A percentile compares a stretch with the other conserved stretches of the same genome.
Conservation (phyloP, 176 grass and related monocot species). For the Oryza punctata region DNA sequence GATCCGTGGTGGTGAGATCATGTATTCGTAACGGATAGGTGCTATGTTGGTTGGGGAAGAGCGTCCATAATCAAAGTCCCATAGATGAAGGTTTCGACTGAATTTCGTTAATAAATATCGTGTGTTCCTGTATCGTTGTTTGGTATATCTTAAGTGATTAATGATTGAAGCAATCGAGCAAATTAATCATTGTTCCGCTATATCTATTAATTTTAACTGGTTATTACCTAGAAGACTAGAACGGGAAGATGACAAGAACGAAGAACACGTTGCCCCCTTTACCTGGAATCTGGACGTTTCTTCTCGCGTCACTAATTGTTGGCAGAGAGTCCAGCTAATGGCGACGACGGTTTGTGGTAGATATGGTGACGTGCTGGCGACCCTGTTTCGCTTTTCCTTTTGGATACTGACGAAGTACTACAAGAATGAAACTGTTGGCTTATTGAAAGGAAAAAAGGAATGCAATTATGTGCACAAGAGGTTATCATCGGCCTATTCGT, state of each 20-base stretch:
- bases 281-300: neutral
- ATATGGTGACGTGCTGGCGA: neutral
- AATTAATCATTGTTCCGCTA: too few species aligned
- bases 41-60: too few species aligned
- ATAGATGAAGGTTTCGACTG: too few species aligned
- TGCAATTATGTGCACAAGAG: neutral
- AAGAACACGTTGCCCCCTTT: constrained; percentile 22
- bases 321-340: constrained; percentile 3
- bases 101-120: too few species aligned
- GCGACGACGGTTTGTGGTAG: neutral
- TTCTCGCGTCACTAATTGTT: neutral
- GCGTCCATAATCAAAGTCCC: too few species aligned
- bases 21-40: too few species aligned
- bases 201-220: neutral
- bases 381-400: neutral
- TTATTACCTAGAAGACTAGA: neutral
- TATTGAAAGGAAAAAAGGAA: neutral
- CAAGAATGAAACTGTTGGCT: neutral
- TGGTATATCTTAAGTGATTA: too few species aligned
- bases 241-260: neutral
- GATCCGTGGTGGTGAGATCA: too few species aligned
- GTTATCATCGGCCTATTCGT: neutral
- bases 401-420: neutral
- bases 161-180: too few species aligned
- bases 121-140: too few species aligned